Evolutionary conservation across 257 asterid species (phyloP).

Genomic region (Vinca minor): DNA sequence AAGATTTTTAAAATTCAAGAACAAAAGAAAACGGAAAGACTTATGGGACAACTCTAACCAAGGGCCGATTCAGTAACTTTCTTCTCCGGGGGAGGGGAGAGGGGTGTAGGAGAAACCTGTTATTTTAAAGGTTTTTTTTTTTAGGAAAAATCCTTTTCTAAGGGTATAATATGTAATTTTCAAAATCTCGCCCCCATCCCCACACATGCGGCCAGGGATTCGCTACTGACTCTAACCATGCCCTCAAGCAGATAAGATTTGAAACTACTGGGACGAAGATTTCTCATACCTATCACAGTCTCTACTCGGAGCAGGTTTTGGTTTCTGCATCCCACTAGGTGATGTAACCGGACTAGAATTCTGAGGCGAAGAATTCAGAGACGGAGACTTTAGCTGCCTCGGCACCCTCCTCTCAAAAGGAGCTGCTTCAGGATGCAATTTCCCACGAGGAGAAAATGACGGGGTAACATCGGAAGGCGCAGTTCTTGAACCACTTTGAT

Average conservation of each 20-base stretch:
- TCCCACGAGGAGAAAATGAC: slow-evolving; percentile 33
- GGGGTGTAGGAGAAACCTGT: no score
- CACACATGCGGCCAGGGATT: no score
- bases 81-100: no score
- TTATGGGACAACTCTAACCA: no score
- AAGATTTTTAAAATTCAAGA: slow-evolving; percentile 1
- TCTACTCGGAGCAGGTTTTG: slow-evolving; percentile 25
- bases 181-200: no score
- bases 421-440: slow-evolving; percentile 24
- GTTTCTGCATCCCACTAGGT: slow-evolving; percentile 22
- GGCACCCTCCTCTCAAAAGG: slow-evolving; percentile 23
- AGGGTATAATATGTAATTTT: no score
- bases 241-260: background rate
- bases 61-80: no score
- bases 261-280: background rate
- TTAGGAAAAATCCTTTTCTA: no score
- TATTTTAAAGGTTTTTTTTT: no score
- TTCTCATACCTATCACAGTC: slow-evolving; percentile 54
- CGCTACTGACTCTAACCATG: background rate
- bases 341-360: slow-evolving; percentile 19
- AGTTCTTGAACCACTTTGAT: slow-evolving; percentile 16
- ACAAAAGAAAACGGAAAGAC: no score
- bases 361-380: slow-evolving; percentile 25
- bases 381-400: slow-evolving; percentile 22
- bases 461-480: slow-evolving; percentile 22